Evolutionary conservation across 2,329 filamentous ascomycete genomes (phyloP).

Genomic region (Fusarium nanum): DNA sequence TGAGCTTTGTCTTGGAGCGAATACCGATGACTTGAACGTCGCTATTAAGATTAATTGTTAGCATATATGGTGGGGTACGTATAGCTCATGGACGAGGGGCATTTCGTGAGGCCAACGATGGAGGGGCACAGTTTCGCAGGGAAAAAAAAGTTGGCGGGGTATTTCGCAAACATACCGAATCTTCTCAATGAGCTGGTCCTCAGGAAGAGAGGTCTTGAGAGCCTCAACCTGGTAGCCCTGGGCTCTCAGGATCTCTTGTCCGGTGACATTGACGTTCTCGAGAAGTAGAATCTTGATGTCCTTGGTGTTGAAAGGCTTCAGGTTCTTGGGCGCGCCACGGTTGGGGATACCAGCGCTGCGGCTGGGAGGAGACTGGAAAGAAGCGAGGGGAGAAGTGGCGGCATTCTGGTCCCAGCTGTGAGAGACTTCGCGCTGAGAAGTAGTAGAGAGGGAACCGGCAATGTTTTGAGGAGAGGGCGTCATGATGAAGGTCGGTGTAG

Average conservation of each 20-base stretch:
- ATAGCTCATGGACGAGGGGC: conserved; percentile 24
- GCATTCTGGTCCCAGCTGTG: conserved; percentile 70
- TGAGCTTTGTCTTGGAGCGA: conserved; percentile 96
- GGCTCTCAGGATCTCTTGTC: conserved; percentile 80
- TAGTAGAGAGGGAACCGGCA: conserved; percentile 50
- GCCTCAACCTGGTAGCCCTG: conserved; percentile 98
- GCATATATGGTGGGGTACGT: conserved; percentile 25
- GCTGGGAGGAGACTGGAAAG: conserved; percentile 80
- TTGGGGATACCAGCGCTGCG: conserved; percentile 59
- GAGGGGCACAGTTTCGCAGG: conserved; percentile 32
- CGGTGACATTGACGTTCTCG: conserved; percentile 95
- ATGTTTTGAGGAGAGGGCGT: conserved; percentile 63
- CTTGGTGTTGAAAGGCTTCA: conserved; percentile 95
- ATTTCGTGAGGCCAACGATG: conserved; percentile 15
- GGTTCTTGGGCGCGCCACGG: conserved; percentile 70
- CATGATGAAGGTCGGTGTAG: conserved; percentile 50
- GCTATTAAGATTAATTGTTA: conserved; percentile 57
- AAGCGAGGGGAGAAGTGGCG: conserved; percentile 79
- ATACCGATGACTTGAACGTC: conserved; percentile 98
- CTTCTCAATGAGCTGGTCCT: conserved; percentile 96
- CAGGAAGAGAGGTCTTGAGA: conserved; percentile 87
- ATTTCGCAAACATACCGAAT: conserved; percentile 73
- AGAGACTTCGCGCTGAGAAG: conserved; percentile 58
- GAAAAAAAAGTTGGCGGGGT: conserved; percentile 35
- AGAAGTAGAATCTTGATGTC: conserved; percentile 96